These are phyloP conservation scores for Mariannaea sp. DNA, from an alignment of 2,329 filamentous ascomycete species.

Conservation along the genomic window DNA sequence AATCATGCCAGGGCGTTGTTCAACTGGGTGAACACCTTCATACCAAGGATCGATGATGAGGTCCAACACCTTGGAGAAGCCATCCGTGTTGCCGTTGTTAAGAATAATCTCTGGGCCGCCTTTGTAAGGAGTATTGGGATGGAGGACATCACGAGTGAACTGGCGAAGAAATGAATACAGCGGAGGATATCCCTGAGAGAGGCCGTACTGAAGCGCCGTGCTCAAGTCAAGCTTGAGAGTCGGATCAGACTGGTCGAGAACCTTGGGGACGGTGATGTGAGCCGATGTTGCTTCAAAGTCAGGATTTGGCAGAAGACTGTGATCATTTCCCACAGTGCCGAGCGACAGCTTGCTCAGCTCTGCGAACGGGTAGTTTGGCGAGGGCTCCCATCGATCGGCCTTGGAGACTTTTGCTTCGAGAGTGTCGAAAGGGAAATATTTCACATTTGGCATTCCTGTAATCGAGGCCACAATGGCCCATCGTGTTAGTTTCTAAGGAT, in stretches of 20 bases:
- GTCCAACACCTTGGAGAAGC: constrained; percentile 77
- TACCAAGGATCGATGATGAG: constrained; percentile 78
- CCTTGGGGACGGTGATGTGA: constrained; percentile 75
- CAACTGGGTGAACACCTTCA: constrained; percentile 66
- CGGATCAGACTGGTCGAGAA: constrained; percentile 60
- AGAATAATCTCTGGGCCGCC: constrained; percentile 78
- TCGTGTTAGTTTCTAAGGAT: constrained; percentile 17
- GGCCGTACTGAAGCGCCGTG: constrained; percentile 85
- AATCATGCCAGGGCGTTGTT: constrained; percentile 75
- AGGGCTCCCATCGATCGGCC: constrained; percentile 74
- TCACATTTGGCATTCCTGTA: constrained; percentile 76
- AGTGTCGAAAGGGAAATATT: constrained; percentile 89
- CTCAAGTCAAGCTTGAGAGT: constrained; percentile 77
- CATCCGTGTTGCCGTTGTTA: constrained; percentile 84
- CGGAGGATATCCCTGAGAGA: constrained; percentile 79
- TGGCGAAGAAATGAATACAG: constrained; percentile 78
- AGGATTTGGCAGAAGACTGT: constrained; percentile 23
- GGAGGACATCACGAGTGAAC: constrained; percentile 75
- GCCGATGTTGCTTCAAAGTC: constrained; percentile 46
- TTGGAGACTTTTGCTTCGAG: constrained; percentile 80
- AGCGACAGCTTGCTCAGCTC: constrained; percentile 19
- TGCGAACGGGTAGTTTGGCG: constrained; percentile 61
- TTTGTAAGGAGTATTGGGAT: constrained; percentile 80
- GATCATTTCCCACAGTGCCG: constrained; percentile 10
- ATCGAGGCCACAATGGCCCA: not conserved